Base-by-base conservation (phyloP, 1,139 yeast genomes). In the Geotrichum cucujoidarum region DNA sequence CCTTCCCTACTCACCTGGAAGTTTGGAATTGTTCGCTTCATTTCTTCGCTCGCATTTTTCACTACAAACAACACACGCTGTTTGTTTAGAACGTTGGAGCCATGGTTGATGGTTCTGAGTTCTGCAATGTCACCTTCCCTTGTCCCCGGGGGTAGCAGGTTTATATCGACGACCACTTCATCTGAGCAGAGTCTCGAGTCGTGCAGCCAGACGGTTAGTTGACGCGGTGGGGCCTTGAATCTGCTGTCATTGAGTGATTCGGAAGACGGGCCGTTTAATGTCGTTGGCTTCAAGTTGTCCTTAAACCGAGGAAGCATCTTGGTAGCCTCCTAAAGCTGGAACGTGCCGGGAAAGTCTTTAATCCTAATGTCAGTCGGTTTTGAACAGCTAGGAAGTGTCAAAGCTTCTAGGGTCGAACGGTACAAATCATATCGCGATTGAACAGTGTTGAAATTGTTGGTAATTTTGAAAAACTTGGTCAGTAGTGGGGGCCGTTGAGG, bases 101-200 rank as follows among this genome's bases (percentile, higher is more conserved):
- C 57, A 49, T 31, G 43, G n/a, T 65, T 71, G 5, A 63, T 61
- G 2, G 76, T 70, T 49, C 70, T 72, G 42, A 88, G 57, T 60
- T 86, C 94, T 29, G 86, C 87, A 3, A 86, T 69, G 60, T 83
- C 86, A n/a, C 95, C 95, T 20, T 73, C 78, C 49, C 70, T 70
- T 0, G 83, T 78, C 0, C 80, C 55, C 77, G 32, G 30, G 0
- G 86, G 83, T 0, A 87, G 59, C 11, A 76, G 66, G 1, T 69
- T 63, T 31, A 79, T 65, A 58, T 87, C 90, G 3, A 88, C 64
- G 41, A 83, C 63, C 2, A 88, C 83, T 43, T 78, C 80, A 35
- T 81, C 81, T 0, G 68, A 53, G 1, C 82, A 78, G 0, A 76
- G 71, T 18, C 88, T 67, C 2, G 76, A 57, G 51, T 88, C 95